Evolutionary conservation across 2,329 filamentous ascomycete genomes (phyloP), one percentile per base, ranked within the genome.

Genomic region (Plenodomus biglobosus): DNA sequence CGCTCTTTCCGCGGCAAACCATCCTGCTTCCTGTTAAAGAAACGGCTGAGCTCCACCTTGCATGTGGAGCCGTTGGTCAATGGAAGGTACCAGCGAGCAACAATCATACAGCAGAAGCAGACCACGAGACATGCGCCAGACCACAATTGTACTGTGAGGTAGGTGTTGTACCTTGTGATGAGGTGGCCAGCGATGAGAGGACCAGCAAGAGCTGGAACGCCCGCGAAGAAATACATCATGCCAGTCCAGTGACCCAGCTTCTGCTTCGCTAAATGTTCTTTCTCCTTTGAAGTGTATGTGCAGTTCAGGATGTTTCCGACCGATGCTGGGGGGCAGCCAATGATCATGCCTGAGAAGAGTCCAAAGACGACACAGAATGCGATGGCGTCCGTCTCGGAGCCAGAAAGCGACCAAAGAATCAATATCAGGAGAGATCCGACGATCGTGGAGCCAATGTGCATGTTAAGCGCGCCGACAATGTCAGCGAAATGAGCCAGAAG

Each of bases 211-310:
- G 76, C 70, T n/a, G 73, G 74, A 1, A 74, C 57, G 1, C 75
- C 75, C 8, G 76, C 71, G 38, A 67, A 63, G 10, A 71, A 73
- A 65, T 79, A 80, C 77, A 79, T 78, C 76, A 79, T 78, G 36
- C 78, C 78, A 2, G 71, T 75, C 77, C 78, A 80, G 44, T 79
- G 77, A 13, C 78, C 78, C 7, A 80, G 72, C 46, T 73, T 75
- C 42, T 71, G 46, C 59, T 71, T 68, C 8, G 59, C 60, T 15
- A 32, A 15, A 32, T 6, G 27, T 11, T 44, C 52, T 7, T 57
- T 62, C n/a, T 66, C 70, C 3, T 59, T 53, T 5, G 55, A 52
- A 8, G 51, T 64, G 53, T 71, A 71, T 17, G 66, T 65, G 52
- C 66, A 64, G 22, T 48, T 61, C 18, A 80, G 69, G 35, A 79